These are phyloP conservation scores for Trichosphaerium sp. DNA, from an alignment of 78 protist genomes.

Conservation along the genomic window DNA sequence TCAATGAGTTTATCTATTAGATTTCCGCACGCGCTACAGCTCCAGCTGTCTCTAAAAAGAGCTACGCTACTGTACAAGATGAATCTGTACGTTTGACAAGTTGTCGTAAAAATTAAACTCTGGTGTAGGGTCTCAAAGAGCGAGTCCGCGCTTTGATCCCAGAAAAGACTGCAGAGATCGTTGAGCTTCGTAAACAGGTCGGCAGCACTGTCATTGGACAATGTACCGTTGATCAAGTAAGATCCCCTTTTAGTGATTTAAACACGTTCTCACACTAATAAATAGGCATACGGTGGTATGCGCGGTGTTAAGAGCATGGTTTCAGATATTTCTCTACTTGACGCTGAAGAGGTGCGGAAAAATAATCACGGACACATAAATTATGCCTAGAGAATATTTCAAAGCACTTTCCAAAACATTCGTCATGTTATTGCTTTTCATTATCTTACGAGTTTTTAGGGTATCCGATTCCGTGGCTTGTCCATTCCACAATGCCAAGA, in stretches of 20 bases:
- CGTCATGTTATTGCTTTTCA: background rate
- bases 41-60: too few species aligned
- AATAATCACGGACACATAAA: background rate
- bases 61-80: too few species aligned
- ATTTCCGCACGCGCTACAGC: too few species aligned
- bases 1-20: too few species aligned
- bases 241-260: background rate
- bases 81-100: too few species aligned
- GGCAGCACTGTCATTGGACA: constrained; percentile 58
- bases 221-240: constrained; percentile 61
- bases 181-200: constrained; percentile 41
- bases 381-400: background rate
- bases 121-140: constrained; percentile 31
- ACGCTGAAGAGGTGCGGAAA: constrained; percentile 59
- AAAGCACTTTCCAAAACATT: background rate
- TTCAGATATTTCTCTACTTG: constrained; percentile 86
- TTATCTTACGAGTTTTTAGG: constrained; percentile 26
- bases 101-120: background rate
- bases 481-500: constrained; percentile 80
- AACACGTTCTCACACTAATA: background rate
- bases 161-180: constrained; percentile 50
- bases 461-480: constrained; percentile 85
- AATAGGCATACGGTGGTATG: constrained; percentile 88
- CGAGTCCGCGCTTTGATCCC: constrained; percentile 64
- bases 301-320: constrained; percentile 84